These are phyloP conservation scores for Baorangia bicolor DNA, from an alignment of 768 basidiomycete genomes.

Conservation along the genomic window DNA sequence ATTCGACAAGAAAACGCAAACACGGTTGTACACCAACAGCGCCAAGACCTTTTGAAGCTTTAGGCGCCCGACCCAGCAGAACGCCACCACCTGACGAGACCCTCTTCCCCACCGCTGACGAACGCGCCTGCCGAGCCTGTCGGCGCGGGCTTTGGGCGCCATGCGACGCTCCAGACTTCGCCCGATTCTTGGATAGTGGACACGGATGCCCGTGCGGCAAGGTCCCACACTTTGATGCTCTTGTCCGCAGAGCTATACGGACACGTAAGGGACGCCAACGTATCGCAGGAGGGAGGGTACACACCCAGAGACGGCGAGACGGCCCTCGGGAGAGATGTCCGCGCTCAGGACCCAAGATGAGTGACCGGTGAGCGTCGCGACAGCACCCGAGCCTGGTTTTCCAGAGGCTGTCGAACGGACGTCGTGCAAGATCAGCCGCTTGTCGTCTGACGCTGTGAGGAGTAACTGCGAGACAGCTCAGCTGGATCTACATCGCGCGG, in stretches of 20 bases:
- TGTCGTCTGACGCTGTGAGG: slow-evolving; percentile 90
- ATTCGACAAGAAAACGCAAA: slow-evolving; percentile 2
- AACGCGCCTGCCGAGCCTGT: slow-evolving; percentile 58
- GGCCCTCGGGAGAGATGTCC: slow-evolving; percentile 79
- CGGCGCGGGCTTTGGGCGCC: slow-evolving; percentile 64
- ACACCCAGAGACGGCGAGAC: slow-evolving; percentile 79
- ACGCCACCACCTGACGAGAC: slow-evolving; percentile 74
- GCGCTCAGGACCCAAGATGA: slow-evolving; percentile 87
- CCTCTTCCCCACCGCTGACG: slow-evolving; percentile 75
- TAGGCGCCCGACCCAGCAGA: slow-evolving; percentile 52
- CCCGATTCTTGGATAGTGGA: slow-evolving; percentile 76
- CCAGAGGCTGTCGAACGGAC: slow-evolving; percentile 67
- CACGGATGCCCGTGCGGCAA: slow-evolving; percentile 68
- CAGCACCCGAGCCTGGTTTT: slow-evolving; percentile 66
- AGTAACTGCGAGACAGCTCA: slow-evolving; percentile 55
- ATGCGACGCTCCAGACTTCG: slow-evolving; percentile 83
- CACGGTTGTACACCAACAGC: not conserved
- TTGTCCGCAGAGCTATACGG: slow-evolving; percentile 73
- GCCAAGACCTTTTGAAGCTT: not conserved
- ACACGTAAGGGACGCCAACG: not conserved
- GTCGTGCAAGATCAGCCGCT: slow-evolving; percentile 87
- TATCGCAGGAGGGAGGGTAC: slow-evolving; percentile 19
- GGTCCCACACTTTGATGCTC: slow-evolving; percentile 85
- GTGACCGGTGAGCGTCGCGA: slow-evolving; percentile 85
- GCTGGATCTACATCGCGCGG: not conserved